Conservation (phyloP, 805 yeast species). For the Phaffomyces antillensis region DNA sequence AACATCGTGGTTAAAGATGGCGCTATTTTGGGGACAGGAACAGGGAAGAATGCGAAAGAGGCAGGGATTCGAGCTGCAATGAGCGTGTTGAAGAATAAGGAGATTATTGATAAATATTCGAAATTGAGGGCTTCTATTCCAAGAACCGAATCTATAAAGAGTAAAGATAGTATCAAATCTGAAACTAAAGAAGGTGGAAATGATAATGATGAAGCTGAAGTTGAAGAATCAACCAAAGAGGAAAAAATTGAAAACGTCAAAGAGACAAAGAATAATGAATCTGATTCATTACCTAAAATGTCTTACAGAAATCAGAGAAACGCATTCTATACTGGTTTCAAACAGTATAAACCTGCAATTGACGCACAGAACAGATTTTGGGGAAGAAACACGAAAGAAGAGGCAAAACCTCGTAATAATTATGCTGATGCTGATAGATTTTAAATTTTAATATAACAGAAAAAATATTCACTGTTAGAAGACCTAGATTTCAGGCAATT, state of each 20-base stretch:
- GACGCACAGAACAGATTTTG: too few species aligned
- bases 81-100: slow-evolving; percentile 57
- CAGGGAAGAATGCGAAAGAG: slow-evolving; percentile 58
- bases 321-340: too few species aligned
- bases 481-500: too few species aligned
- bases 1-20: slow-evolving; percentile 61
- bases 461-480: too few species aligned
- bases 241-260: neutral
- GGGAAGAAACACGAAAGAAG: neutral
- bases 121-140: slow-evolving; percentile 48
- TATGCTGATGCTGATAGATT: too few species aligned
- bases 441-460: too few species aligned
- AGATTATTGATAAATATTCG: slow-evolving; percentile 56
- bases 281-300: neutral
- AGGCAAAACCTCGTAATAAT: neutral
- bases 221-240: too few species aligned
- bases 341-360: too few species aligned
- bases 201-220: too few species aligned
- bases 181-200: neutral
- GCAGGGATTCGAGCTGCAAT: slow-evolving; percentile 87
- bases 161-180: neutral
- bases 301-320: too few species aligned
- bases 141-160: slow-evolving; percentile 23
- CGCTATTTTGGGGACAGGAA: slow-evolving; percentile 60
- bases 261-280: too few species aligned